A percentile compares a stretch with the other conserved stretches of the same genome.
Conservation (phyloP, 305 asterid species). For the Stenogyne calaminthoides region DNA sequence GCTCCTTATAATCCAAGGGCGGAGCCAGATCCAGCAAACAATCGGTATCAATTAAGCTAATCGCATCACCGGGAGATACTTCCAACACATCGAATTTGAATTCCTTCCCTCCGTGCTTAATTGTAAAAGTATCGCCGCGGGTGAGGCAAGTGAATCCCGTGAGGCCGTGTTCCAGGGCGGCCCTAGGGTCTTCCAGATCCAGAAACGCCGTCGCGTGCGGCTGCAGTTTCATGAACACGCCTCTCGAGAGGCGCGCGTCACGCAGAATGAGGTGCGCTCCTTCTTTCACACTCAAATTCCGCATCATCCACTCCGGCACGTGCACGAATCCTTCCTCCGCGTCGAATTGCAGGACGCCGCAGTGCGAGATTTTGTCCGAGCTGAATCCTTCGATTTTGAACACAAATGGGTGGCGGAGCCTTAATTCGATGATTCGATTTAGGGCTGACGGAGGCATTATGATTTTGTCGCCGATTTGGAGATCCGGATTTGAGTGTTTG, state of each 20-base stretch:
- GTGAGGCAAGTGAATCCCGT: slow-evolving; percentile 20
- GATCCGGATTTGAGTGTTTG: not conserved
- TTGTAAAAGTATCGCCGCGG: slow-evolving; percentile 12
- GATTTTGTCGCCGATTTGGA: slow-evolving; percentile 23
- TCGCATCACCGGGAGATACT: not conserved
- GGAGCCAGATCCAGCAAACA: slow-evolving; percentile 19
- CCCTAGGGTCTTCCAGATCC: slow-evolving; percentile 6
- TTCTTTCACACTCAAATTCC: not conserved
- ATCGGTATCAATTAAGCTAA: not conserved
- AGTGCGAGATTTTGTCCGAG: not conserved
- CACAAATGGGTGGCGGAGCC: not conserved
- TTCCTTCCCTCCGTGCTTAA: not conserved
- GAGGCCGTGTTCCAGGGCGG: slow-evolving; percentile 21
- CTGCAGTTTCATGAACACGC: not conserved
- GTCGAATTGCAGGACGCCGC: slow-evolving; percentile 27
- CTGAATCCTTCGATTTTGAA: slow-evolving; percentile 9
- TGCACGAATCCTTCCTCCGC: slow-evolving; percentile 23
- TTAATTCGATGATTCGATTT: fast-evolving
- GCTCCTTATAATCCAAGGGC: slow-evolving; percentile 30
- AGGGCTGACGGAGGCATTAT: slow-evolving; percentile 26
- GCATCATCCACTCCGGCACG: slow-evolving; percentile 33
- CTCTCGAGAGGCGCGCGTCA: not conserved
- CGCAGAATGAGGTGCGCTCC: not conserved
- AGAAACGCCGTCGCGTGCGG: slow-evolving; percentile 28
- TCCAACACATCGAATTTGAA: slow-evolving; percentile 15